Percentiles rank a stretch among this genome's conserved stretches.
Evolutionary conservation across 2,329 filamentous ascomycete species (phyloP).

Genomic region (Aspergillus chevalieri): DNA sequence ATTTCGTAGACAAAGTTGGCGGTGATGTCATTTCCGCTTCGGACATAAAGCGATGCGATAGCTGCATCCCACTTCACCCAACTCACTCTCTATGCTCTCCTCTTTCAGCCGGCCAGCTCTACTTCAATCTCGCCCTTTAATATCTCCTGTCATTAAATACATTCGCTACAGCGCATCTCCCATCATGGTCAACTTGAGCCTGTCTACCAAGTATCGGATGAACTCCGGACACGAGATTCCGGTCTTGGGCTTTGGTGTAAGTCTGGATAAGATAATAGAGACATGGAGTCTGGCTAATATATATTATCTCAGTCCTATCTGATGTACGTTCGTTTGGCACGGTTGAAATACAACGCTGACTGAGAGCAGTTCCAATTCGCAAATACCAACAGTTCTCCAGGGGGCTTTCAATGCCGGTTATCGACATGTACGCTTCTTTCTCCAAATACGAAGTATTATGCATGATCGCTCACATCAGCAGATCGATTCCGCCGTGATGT

Average conservation of each 20-base stretch:
- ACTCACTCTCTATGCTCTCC: background rate
- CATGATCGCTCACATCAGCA: constrained; percentile 4
- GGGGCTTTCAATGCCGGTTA: constrained; percentile 26
- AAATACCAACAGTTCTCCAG: constrained; percentile 18
- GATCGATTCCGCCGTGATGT: constrained; percentile 59
- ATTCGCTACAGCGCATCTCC: background rate
- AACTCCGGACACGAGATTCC: constrained; percentile 59
- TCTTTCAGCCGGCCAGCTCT: background rate
- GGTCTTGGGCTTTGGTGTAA: constrained; percentile 53
- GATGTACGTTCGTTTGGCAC: constrained; percentile 16
- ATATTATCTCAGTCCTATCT: constrained; percentile 23
- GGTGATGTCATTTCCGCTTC: too few species aligned
- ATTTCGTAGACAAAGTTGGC: too few species aligned
- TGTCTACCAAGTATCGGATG: constrained; percentile 43
- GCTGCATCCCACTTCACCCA: too few species aligned
- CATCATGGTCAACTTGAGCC: constrained; percentile 16
- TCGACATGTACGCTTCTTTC: constrained; percentile 22
- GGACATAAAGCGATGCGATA: too few species aligned
- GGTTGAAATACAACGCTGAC: background rate
- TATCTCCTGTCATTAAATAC: background rate
- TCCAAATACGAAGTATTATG: background rate
- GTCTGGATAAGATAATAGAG: constrained; percentile 12
- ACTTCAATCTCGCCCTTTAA: background rate
- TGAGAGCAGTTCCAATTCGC: constrained; percentile 17
- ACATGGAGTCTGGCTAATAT: background rate